Percentiles rank a stretch among this genome's conserved stretches.
These are phyloP conservation scores for Chrysochromulina parva DNA, from an alignment of 78 protist genomes.

Conservation along the genomic window DNA sequence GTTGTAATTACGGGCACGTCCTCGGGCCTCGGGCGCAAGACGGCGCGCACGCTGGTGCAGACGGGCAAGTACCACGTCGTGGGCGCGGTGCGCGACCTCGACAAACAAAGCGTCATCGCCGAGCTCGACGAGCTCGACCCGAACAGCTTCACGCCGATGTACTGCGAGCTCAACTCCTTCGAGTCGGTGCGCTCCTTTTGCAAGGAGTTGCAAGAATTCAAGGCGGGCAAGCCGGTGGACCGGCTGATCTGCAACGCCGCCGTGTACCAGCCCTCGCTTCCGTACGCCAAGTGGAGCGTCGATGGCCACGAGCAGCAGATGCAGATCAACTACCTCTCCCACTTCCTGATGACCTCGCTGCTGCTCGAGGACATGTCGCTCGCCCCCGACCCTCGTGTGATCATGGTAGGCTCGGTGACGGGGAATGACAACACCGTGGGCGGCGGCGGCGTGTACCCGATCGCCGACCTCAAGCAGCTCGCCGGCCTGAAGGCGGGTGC, in stretches of 20 bases:
- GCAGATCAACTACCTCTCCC: slow-evolving; percentile 56
- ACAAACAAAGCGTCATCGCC: slow-evolving; percentile 11
- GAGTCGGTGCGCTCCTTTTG: slow-evolving; percentile 10
- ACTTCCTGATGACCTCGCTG: slow-evolving; percentile 30
- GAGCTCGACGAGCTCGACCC: not conserved
- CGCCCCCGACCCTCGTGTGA: slow-evolving; percentile 26
- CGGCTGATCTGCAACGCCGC: slow-evolving; percentile 53
- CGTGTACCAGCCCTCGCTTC: slow-evolving; percentile 43
- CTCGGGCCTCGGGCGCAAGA: slow-evolving; percentile 27
- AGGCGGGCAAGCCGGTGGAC: slow-evolving; percentile 10
- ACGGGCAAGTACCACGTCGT: slow-evolving; percentile 50
- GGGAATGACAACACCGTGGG: slow-evolving; percentile 60
- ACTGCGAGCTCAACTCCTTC: slow-evolving; percentile 34
- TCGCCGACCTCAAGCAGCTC: slow-evolving; percentile 47
- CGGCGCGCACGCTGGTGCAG: slow-evolving; percentile 24
- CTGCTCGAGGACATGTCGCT: not conserved
- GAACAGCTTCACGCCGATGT: slow-evolving; percentile 38
- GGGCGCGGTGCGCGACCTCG: slow-evolving; percentile 48
- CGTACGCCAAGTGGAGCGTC: slow-evolving; percentile 34
- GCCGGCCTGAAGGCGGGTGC: slow-evolving; percentile 49
- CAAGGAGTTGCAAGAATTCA: not conserved
- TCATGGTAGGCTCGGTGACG: slow-evolving; percentile 47
- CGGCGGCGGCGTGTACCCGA: slow-evolving; percentile 53
- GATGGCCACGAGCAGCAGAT: slow-evolving; percentile 52
- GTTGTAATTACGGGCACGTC: slow-evolving; percentile 47